Evolutionary conservation across 2,329 filamentous ascomycete species (phyloP), one percentile per base, ranked within the genome.

Genomic region (Simplicillium sp.): DNA sequence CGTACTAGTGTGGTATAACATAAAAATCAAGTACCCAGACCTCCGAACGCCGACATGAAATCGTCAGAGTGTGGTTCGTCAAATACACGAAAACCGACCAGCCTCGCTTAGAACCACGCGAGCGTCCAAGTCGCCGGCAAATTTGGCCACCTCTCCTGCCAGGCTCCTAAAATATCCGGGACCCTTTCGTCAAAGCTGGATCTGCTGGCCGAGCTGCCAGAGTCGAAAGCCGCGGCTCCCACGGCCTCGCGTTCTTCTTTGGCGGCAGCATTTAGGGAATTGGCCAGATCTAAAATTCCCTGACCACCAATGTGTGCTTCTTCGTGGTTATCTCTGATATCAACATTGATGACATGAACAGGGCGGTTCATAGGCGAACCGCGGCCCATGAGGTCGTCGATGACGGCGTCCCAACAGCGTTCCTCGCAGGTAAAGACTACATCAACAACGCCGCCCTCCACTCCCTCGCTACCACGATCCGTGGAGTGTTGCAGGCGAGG

Each of bases 301-400:
- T 83, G 80, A 2, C 92, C 92, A 9, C 92, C 92, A 2, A 96
- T 76, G 16, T 90, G 72, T 1, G 92, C 92, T 62, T 98, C 92
- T 60, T 98, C 90, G 56, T 97, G 92, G 56, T 97, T 98, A 64
- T 98, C 92, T 61, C 85, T 90, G 56, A 98, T 98, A 59, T 98
- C 92, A 41, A 98, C 84, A 54, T 98, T 98, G 70, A 98, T 94
- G 42, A 98, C 87, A 58, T 98, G 92, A 1, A 98, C 92, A 0
- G 92, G 89, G 2, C 87, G 73, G 60, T 98, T 98, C 43, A 98
- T 70, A 3, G 86, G 84, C 0, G 84, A 80, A 7, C 90, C 92
- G 46, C 94, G 78, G 53, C 80, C 85, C 46, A 95, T 77, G 39
- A 98, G 70, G 59, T 98, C 90, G 54, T 98, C 92, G 11, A 98